phyloP scores from a whole-genome alignment of 495 filamentous ascomycete genomes.

The Bathelium albidoporum region DNA sequence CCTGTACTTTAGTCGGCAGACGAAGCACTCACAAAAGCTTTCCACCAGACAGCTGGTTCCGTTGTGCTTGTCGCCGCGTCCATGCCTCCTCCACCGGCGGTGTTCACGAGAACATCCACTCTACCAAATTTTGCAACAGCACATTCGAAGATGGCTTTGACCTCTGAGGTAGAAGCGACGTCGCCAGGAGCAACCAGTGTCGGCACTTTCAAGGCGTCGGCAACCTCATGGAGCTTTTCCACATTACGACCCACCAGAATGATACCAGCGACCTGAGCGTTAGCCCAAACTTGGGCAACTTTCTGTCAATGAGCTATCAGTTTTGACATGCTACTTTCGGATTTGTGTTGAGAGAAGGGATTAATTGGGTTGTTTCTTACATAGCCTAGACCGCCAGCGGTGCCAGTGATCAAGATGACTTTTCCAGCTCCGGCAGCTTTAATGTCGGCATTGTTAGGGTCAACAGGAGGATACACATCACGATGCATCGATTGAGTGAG shows the following conservation, averaged over 20 bases:
- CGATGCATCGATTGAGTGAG: slow-evolving; percentile 29
- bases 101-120: slow-evolving; percentile 15
- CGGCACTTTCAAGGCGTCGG: slow-evolving; percentile 25
- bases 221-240: slow-evolving; percentile 25
- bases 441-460: slow-evolving; percentile 27
- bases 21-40: neutral
- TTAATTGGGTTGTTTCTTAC: slow-evolving; percentile 3
- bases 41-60: neutral
- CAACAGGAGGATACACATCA: slow-evolving; percentile 37
- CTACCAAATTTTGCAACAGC: slow-evolving; percentile 28
- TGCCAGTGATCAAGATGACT: slow-evolving; percentile 37
- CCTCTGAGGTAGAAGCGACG: slow-evolving; percentile 26
- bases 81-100: slow-evolving; percentile 9
- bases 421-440: slow-evolving; percentile 30
- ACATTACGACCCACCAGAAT: slow-evolving; percentile 33
- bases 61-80: slow-evolving; percentile 1
- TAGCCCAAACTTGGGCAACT: slow-evolving; percentile 34
- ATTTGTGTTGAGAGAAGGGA: neutral
- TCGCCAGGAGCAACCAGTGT: slow-evolving; percentile 26
- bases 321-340: too few species aligned
- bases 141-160: slow-evolving; percentile 28
- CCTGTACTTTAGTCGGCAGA: neutral
- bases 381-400: slow-evolving; percentile 36
- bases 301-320: slow-evolving; percentile 19
- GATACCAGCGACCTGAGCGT: slow-evolving; percentile 32